Base-by-base conservation (phyloP, 768 basidiomycete species). In the Podaxis pistillaris region DNA sequence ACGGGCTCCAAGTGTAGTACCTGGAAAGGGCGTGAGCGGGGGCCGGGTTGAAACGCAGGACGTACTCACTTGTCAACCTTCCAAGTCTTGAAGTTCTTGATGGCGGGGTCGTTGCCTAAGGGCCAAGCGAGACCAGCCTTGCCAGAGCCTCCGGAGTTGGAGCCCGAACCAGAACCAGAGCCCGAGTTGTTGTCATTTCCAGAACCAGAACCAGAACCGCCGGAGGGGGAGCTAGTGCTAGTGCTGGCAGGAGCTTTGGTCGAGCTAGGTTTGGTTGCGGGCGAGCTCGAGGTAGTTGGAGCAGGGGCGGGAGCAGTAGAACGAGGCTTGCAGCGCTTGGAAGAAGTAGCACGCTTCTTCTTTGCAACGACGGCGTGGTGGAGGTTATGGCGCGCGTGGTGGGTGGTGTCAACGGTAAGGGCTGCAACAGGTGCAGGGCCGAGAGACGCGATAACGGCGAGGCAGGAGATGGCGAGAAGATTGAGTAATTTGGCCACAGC, bases 71-170 rank as follows among this genome's bases (percentile, higher is more conserved):
- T 70, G 60, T 68, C 62, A 53, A 84, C 79, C 3, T 79, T 75
- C 30, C 40, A 61, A 26, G 80, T 81, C 56, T 79, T 75, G 71
- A 84, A 92, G 67, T 81, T 75, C 13, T 73, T 67, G 51, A 94
- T 79, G 52, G 80, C 73, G 37, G 73, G 60, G 63, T 79, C 75
- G 63, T 84, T 76, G 58, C 82, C 80, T 61, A 86, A 82, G 40
- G 87, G 80, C 88, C 90, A 94, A 22, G 82, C 88, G 19, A 89
- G 71, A 64, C 90, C 84, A 47, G 83, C 78, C 73, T 92, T 91
- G 50, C 71, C 74, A 17, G 44, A 22, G 24, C 70, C 68, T 26
- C 65, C 66, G 51, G 28, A 30, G 28, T 30, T 30, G 26, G 46
- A 12, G 64, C 33, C 60, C 38, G 22, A 50, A 41, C n/a, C 28